phyloP scores from a whole-genome alignment of 805 yeast species.

The Kodamaea lidongshanica region DNA sequence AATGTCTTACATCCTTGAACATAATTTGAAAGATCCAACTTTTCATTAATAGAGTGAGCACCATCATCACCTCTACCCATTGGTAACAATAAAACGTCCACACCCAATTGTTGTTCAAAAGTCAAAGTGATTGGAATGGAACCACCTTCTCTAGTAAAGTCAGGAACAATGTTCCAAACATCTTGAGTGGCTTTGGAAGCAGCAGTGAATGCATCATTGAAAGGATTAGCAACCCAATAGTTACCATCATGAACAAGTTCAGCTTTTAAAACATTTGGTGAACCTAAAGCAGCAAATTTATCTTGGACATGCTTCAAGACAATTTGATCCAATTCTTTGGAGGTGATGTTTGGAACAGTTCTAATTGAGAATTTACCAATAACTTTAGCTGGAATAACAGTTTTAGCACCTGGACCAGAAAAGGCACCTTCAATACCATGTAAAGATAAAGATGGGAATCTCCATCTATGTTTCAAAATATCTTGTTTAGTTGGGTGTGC shows the following conservation, averaged over 20 bases:
- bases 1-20: constrained; percentile 90
- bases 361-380: constrained; percentile 93
- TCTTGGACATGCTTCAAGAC: constrained; percentile 67
- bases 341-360: constrained; percentile 92
- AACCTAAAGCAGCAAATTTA: constrained; percentile 58
- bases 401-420: constrained; percentile 91
- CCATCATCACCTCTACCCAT: constrained; percentile 99
- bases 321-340: constrained; percentile 67
- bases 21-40: constrained; percentile 81
- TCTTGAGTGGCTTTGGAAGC: constrained; percentile 90
- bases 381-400: constrained; percentile 95
- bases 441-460: constrained; percentile 90
- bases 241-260: constrained; percentile 90
- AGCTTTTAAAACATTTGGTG: constrained; percentile 68
- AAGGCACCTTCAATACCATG: constrained; percentile 99
- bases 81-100: constrained; percentile 84
- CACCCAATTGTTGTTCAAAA: constrained; percentile 80
- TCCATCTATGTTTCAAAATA: constrained; percentile 97
- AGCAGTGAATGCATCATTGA: constrained; percentile 86
- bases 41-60: constrained; percentile 97
- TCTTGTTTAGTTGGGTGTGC: constrained; percentile 72
- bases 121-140: constrained; percentile 95
- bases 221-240: constrained; percentile 95
- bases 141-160: constrained; percentile 98
- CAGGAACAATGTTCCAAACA: constrained; percentile 94